Evolutionary conservation across 2,329 filamentous ascomycete species (phyloP).

Genomic region (Fusarium nanum): DNA sequence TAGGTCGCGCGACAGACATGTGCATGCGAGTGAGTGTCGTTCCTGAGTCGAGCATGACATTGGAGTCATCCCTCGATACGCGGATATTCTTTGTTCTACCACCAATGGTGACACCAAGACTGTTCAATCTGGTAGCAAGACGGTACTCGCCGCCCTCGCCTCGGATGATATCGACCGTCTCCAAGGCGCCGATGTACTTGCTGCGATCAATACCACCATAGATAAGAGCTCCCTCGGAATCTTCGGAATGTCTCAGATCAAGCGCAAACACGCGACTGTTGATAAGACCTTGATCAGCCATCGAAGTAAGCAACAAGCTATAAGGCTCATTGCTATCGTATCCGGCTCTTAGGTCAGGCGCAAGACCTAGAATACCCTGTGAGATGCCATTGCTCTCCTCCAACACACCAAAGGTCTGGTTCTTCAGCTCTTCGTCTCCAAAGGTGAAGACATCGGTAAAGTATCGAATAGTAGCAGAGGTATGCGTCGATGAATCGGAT

Average conservation of each 20-base stretch:
- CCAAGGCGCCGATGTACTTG: constrained; percentile 62
- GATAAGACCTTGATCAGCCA: constrained; percentile 61
- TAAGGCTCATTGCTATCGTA: constrained; percentile 57
- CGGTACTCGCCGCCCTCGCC: constrained; percentile 52
- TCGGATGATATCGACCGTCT: constrained; percentile 57
- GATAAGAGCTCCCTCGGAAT: constrained; percentile 61
- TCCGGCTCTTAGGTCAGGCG: constrained; percentile 56
- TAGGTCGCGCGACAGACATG: constrained; percentile 53
- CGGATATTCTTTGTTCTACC: constrained; percentile 39
- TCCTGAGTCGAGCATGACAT: constrained; percentile 65
- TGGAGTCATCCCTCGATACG: constrained; percentile 49
- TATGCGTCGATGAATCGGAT: constrained; percentile 52
- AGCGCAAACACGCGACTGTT: constrained; percentile 63
- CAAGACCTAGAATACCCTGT: constrained; percentile 64
- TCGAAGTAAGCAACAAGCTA: constrained; percentile 64
- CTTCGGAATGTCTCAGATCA: constrained; percentile 60
- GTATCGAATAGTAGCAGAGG: constrained; percentile 57
- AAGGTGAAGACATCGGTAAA: constrained; percentile 60
- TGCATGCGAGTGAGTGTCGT: constrained; percentile 63
- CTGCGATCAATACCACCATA: constrained; percentile 65
- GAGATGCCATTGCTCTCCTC: constrained; percentile 59
- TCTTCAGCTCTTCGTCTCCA: constrained; percentile 54
- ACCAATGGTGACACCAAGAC: constrained; percentile 49
- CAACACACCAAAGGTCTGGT: constrained; percentile 65
- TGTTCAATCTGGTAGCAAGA: constrained; percentile 51